Conservation (phyloP, 306 rosid species). For the Castanea sativa region DNA sequence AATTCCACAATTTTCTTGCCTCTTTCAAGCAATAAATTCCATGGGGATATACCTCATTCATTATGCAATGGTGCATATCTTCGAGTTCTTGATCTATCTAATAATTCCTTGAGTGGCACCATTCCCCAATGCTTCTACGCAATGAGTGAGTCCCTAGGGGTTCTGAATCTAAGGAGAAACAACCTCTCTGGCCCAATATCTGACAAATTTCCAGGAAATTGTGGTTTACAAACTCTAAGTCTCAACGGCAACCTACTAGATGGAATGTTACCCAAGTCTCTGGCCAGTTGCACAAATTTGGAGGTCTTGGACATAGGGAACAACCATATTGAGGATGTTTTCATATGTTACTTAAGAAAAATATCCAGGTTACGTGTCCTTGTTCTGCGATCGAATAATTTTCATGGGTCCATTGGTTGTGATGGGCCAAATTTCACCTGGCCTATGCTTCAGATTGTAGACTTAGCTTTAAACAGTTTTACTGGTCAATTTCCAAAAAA, state of each 20-base stretch:
- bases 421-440: not conserved
- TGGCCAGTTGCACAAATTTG: conserved; percentile 18
- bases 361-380: conserved; percentile 33
- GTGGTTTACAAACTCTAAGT: conserved; percentile 23
- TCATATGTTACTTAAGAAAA: conserved; percentile 18
- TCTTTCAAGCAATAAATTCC: conserved; percentile 24
- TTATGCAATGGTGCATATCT: conserved; percentile 27
- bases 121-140: conserved; percentile 22
- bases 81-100: conserved; percentile 34
- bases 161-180: conserved; percentile 29
- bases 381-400: conserved; percentile 29
- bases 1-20: not conserved
- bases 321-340: not conserved
- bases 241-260: conserved; percentile 19
- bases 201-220: conserved; percentile 10
- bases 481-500: not conserved
- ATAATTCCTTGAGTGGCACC: conserved; percentile 20
- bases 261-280: conserved; percentile 25
- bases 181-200: not conserved
- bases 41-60: conserved; percentile 16
- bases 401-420: conserved; percentile 15
- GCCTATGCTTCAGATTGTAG: conserved; percentile 38
- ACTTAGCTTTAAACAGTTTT: conserved; percentile 13
- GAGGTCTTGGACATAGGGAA: conserved; percentile 43
- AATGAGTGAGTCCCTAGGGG: conserved; percentile 9